Percentiles rank a stretch among this genome's conserved stretches.
phyloP scores from a whole-genome alignment of 2,329 filamentous ascomycete genomes.

The Exophiala xenobiotica region DNA sequence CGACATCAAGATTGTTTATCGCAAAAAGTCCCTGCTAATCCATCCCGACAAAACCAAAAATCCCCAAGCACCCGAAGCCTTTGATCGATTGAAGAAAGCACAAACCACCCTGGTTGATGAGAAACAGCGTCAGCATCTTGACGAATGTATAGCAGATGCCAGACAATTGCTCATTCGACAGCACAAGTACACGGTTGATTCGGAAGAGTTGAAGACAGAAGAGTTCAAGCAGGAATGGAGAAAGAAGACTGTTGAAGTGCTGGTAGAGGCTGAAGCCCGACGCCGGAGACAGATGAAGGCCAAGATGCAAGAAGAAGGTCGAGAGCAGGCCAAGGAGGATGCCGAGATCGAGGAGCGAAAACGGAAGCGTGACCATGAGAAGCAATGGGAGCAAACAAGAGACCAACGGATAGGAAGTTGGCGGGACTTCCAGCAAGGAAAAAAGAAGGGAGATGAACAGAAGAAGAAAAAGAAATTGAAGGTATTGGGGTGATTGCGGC shows the following conservation, averaged over 20 bases:
- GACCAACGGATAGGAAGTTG: conserved; percentile 92
- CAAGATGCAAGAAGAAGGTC: conserved; percentile 93
- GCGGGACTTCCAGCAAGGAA: conserved; percentile 80
- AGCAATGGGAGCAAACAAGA: conserved; percentile 90
- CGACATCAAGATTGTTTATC: conserved; percentile 92
- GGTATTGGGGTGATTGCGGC: conserved; percentile 46
- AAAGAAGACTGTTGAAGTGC: conserved; percentile 82
- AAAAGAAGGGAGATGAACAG: conserved; percentile 61
- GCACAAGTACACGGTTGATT: conserved; percentile 87
- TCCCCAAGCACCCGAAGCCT: conserved; percentile 85
- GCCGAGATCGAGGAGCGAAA: conserved; percentile 79
- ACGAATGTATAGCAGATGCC: conserved; percentile 94
- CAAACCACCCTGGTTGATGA: conserved; percentile 90
- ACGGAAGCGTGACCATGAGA: conserved; percentile 85
- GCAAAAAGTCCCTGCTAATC: conserved; percentile 97
- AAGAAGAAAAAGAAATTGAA: conserved; percentile 63
- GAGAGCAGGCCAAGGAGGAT: conserved; percentile 81
- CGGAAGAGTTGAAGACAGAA: conserved; percentile 75
- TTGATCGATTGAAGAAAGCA: conserved; percentile 94
- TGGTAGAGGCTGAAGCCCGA: conserved; percentile 89
- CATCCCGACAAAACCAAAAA: conserved; percentile 98
- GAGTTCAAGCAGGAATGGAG: conserved; percentile 85
- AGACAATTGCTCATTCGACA: conserved; percentile 93
- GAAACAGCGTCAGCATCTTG: conserved; percentile 80
- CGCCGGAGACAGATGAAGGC: conserved; percentile 83